These are phyloP conservation scores for Beta vulgaris DNA, from an alignment of 148 eudicot genomes.

Conservation along the genomic window DNA sequence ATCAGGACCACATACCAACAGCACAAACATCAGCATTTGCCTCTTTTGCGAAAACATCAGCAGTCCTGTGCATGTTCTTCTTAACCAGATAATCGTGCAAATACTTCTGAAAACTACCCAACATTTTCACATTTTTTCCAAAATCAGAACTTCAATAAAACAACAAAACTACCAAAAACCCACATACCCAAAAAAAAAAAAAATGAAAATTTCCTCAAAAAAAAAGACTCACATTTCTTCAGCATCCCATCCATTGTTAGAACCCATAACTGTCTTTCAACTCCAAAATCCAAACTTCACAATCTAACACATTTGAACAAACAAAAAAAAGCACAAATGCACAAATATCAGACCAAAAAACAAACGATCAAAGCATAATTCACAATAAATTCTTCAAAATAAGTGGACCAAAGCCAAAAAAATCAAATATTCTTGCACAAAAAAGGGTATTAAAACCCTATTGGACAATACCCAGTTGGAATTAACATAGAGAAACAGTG, in stretches of 20 bases:
- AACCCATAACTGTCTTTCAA: conserved; percentile 20
- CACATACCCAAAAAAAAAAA: background rate
- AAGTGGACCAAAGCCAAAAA: background rate
- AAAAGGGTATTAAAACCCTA: background rate
- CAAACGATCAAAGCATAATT: conserved; percentile 8
- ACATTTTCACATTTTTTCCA: background rate
- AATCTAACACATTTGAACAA: background rate
- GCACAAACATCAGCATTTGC: conserved; percentile 25
- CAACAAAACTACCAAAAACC: background rate
- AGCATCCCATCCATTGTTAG: conserved; percentile 31
- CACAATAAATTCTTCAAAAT: background rate
- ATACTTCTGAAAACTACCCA: conserved; percentile 33
- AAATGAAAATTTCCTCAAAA: background rate
- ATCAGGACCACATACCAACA: conserved; percentile 29
- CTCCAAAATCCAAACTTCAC: conserved; percentile 1
- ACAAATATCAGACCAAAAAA: background rate
- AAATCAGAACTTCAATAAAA: conserved; percentile 3
- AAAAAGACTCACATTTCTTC: conserved; percentile 33
- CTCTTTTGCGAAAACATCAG: conserved; percentile 38
- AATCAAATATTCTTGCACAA: background rate
- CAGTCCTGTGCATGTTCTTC: conserved; percentile 28
- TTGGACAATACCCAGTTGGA: conserved; percentile 7
- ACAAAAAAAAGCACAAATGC: background rate
- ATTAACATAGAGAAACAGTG: conserved; percentile 5
- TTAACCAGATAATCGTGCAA: conserved; percentile 35